These are phyloP conservation scores for Coffea humblotiana DNA, from an alignment of 305 asterid genomes.

Conservation along the genomic window DNA sequence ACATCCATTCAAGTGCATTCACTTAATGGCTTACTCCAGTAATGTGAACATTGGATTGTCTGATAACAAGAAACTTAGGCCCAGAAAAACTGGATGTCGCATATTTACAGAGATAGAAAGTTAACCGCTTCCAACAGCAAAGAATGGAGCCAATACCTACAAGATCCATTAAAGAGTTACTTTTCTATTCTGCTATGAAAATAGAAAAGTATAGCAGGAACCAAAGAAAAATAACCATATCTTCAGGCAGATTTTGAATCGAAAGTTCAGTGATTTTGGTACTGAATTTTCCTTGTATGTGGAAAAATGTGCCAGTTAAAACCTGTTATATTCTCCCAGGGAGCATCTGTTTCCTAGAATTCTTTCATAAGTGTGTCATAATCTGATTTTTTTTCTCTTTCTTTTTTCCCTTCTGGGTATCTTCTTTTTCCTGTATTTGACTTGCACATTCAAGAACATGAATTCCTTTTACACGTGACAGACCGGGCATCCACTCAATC, in stretches of 20 bases:
- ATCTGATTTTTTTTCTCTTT: no score
- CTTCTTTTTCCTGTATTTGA: background rate
- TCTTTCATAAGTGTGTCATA: background rate
- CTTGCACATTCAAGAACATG: background rate
- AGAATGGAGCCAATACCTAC: background rate
- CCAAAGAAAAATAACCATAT: background rate
- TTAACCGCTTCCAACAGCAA: background rate
- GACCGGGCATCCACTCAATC: background rate
- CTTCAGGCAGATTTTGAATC: background rate
- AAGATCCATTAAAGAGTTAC: background rate
- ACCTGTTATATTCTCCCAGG: background rate
- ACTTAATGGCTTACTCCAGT: background rate
- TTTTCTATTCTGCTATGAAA: background rate
- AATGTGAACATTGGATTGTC: background rate
- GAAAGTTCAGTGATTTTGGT: background rate
- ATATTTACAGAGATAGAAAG: background rate
- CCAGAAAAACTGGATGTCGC: background rate
- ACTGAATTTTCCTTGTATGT: background rate
- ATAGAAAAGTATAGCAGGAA: background rate
- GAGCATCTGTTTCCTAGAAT: background rate
- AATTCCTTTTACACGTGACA: background rate
- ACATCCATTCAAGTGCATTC: background rate
- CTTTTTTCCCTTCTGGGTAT: no score
- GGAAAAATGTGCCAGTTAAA: background rate
- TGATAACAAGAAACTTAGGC: background rate